Base-by-base conservation (phyloP, 257 asterid genomes). In the Nicotiana tabacum region DNA sequence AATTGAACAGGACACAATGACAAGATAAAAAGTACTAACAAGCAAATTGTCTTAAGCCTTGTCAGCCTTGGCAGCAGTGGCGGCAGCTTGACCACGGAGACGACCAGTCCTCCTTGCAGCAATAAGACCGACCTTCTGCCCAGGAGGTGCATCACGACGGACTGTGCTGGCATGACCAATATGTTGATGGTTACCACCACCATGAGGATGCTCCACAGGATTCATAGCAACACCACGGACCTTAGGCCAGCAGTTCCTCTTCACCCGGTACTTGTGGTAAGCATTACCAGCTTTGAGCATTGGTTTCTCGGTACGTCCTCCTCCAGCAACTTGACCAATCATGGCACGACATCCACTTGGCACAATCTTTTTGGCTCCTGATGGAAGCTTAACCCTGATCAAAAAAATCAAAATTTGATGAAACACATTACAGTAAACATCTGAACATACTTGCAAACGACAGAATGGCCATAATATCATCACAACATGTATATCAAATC, bases 111-210 rank as follows among this genome's bases (percentile, higher is more conserved):
- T 89, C 61, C 92, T 84, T 30, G 92, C 92, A 15, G 94, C 94
- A 78, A 90, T 90, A 30, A 90, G 92, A 86, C 92, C 92, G 35
- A 90, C 92, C 87, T 90, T 90, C 60, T 89, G 93, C 1, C 93
- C 93, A 13, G 92, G 93, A 24, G 94, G 93, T 39, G 93, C 92
- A 86, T 90, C 93, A 67, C 92, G 91, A 70, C 93, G 90, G 8
- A 90, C 94, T 1, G 94, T 90, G 77, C 91, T 89, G 17, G 92
- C 94, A 10, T 90, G 94, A 82, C 92, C 94, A 24, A 89, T 89
- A 16, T 90, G 94, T 60, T 90, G 92, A 58, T 90, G 92, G 91
- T 89, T 90, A 89, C 94, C 94, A 90, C 91, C 94, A 79, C 94
- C 94, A 83, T 90, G 94, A 10, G 94, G 92, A 90, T 90, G 94